Conservation (phyloP, 108 stramenopile species). For the Seminavis robusta region DNA sequence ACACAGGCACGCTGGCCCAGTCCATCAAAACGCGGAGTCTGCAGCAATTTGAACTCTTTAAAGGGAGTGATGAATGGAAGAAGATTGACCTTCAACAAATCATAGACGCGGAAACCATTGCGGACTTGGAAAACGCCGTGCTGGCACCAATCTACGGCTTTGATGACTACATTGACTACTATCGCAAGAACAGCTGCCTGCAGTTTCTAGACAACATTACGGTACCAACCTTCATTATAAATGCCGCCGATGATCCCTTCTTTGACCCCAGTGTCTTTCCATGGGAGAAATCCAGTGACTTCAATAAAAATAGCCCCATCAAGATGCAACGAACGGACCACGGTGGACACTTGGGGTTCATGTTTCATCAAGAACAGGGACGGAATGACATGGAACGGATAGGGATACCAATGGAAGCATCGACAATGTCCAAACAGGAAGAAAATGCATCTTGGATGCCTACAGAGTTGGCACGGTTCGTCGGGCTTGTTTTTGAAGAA, state of each 20-base stretch:
- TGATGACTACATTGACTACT: constrained; percentile 68
- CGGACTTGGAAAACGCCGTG: constrained; percentile 72
- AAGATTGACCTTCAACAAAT: constrained; percentile 45
- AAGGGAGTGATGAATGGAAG: constrained; percentile 29
- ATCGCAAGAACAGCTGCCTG: constrained; percentile 51
- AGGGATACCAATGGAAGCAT: no score
- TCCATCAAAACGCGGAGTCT: constrained; percentile 43
- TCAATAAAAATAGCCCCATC: constrained; percentile 36
- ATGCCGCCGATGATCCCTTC: constrained; percentile 81
- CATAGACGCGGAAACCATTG: constrained; percentile 49
- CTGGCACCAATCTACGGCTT: constrained; percentile 75
- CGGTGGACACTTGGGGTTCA: constrained; percentile 74
- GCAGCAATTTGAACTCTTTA: constrained; percentile 34
- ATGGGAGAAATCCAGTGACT: constrained; percentile 31
- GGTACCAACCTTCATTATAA: constrained; percentile 67
- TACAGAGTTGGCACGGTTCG: constrained; percentile 47
- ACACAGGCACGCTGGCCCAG: constrained; percentile 48
- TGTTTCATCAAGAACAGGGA: constrained; percentile 23
- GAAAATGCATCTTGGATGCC: constrained; percentile 29
- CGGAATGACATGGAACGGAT: no score
- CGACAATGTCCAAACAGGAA: constrained; percentile 3
- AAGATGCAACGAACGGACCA: constrained; percentile 44
- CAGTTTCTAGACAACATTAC: constrained; percentile 45
- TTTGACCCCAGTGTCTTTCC: constrained; percentile 49
- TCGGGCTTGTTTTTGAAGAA: no score